phyloP scores from a whole-genome alignment of 176 grass and related monocot species.

The Bonia amplexicaulis region DNA sequence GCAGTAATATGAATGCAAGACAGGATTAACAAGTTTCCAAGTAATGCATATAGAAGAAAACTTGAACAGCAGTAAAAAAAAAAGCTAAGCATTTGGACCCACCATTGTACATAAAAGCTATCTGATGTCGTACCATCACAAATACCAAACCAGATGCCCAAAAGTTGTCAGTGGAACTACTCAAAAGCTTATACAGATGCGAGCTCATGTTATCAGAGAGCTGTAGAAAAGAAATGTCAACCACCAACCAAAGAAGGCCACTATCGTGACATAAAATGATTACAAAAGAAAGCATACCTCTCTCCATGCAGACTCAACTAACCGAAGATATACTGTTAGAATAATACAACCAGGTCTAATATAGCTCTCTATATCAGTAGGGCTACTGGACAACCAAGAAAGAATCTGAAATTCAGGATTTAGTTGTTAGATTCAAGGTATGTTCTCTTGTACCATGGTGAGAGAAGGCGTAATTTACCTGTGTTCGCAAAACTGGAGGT shows the following conservation, averaged over 20 bases:
- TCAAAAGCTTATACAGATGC: conserved; percentile 69
- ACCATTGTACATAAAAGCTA: conserved; percentile 87
- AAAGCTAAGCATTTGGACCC: conserved; percentile 15
- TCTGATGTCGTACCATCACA: conserved; percentile 62
- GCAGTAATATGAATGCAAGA: conserved; percentile 29
- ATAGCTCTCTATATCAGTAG: conserved; percentile 97
- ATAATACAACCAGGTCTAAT: conserved; percentile 98
- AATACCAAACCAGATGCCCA: conserved; percentile 85
- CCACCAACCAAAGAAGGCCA: conserved; percentile 7
- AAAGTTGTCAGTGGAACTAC: conserved; percentile 60
- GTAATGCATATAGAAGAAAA: conserved; percentile 17
- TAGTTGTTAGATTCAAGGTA: conserved; percentile 31
- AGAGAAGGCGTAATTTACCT: conserved; percentile 53
- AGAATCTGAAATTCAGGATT: conserved; percentile 71
- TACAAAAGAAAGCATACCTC: conserved; percentile 47
- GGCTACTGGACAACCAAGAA: conserved; percentile 89
- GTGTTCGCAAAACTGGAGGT: conserved; percentile 68
- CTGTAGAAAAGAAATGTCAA: conserved; percentile 41
- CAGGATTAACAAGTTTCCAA: background rate
- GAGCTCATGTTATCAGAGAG: conserved; percentile 69
- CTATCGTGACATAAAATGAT: conserved; percentile 4
- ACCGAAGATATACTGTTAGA: conserved; percentile 82
- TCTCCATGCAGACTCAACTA: conserved; percentile 78
- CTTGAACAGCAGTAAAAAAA: background rate
- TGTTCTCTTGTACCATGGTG: background rate